phyloP scores from a whole-genome alignment of 208 protist genomes.

The Crithidia thermophila region DNA sequence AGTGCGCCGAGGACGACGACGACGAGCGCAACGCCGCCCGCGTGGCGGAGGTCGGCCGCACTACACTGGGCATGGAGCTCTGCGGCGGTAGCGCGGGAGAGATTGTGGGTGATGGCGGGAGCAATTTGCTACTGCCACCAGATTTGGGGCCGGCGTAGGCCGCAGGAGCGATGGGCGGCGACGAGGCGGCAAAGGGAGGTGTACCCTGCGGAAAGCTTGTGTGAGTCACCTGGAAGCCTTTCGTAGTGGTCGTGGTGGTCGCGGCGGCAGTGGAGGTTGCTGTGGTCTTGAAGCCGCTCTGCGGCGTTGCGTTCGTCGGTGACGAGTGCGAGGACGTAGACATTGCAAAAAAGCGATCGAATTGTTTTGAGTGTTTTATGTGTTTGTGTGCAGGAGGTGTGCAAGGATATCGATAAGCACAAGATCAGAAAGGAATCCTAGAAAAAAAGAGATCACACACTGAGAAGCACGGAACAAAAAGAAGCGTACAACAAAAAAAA shows the following conservation, averaged over 20 bases:
- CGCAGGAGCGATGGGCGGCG: constrained; percentile 13
- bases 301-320: neutral
- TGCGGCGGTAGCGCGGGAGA: constrained; percentile 4
- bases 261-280: neutral
- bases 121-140: neutral
- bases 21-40: neutral
- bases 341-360: no score
- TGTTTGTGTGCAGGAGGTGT: no score
- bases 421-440: constrained; percentile 6
- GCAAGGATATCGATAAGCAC: neutral
- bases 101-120: constrained; percentile 1
- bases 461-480: no score
- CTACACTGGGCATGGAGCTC: neutral
- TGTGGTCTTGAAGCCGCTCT: neutral
- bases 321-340: neutral
- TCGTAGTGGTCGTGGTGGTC: neutral
- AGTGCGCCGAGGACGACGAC: constrained; percentile 17
- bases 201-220: constrained; percentile 32
- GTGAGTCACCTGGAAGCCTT: constrained; percentile 37
- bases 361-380: no score
- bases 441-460: no score
- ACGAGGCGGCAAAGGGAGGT: constrained; percentile 11
- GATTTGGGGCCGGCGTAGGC: constrained; percentile 13
- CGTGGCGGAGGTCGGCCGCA: neutral
- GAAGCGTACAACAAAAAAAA: no score